Evolutionary conservation across 495 filamentous ascomycete species (phyloP), one percentile per base, ranked within the genome.

Genomic region (Penicillium diatomitis): DNA sequence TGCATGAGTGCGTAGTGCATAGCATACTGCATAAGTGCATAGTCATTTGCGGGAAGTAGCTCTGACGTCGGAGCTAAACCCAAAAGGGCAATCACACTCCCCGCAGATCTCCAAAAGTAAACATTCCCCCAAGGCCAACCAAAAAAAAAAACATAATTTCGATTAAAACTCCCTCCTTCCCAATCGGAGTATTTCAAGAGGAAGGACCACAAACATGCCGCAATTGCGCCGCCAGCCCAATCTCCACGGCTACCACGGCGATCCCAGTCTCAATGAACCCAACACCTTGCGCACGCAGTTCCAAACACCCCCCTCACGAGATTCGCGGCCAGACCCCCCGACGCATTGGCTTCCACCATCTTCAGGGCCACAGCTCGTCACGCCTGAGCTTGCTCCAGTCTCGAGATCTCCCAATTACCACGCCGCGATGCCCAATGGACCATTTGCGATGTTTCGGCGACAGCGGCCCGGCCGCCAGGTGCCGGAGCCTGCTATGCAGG

Each of bases 391-490:
- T 7, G 49, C 50, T 8, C 54, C 63, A 9, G 41, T 49, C 6
- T 53, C 58, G 9, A 59, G 49, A 8, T 2, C 20, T 20, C 20
- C 20, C 20, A 20, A 20, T 20, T 20, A 20, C 20, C 57, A 56
- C 31, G 52, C 60, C 2, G 55, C 54, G 35, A 58, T 58, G 42
- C 56, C 54, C 12, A 62, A 63, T 10, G 63, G 65, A 2, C 55
- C 65, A 3, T 66, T 67, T 44, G 57, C 55, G 2, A 50, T 72
- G 2, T 72, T 72, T 46, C 63, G 63, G 4, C 65, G 62, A n/a
- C 56, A 59, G 31, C 61, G 54, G n/a, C 8, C 43, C 4, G 48
- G 50, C 2, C 57, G 63, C 3, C 57, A 49, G n/a, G 51, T 34
- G 8, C 47, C 49, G 8, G 43, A 53, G 40, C 50, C 51, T 11